A percentile compares a stretch with the other conserved stretches of the same genome.
Evolutionary conservation across 2,329 filamentous ascomycete genomes (phyloP).

Genomic region (Claviceps paspali): DNA sequence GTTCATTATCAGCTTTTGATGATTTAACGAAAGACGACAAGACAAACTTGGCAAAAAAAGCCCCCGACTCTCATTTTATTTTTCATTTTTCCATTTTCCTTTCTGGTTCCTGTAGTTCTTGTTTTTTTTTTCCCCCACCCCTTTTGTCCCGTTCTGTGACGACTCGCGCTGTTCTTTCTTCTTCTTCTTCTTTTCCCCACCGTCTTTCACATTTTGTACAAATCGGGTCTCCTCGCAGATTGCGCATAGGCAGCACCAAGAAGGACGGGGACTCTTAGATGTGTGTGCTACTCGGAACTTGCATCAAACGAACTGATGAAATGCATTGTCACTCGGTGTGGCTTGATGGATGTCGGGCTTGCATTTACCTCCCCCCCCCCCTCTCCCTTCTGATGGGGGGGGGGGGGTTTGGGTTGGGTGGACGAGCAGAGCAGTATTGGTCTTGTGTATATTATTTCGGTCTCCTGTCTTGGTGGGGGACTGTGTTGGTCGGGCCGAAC

Average conservation of each 20-base stretch:
- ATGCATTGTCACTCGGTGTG: slow-evolving; percentile 1
- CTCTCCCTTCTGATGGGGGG: no score
- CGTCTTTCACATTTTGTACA: slow-evolving; percentile 1
- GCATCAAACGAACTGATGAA: slow-evolving; percentile 3
- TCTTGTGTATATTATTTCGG: no score
- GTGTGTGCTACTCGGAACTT: slow-evolving; percentile 1
- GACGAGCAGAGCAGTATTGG: no score
- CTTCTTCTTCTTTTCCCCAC: slow-evolving; percentile 2
- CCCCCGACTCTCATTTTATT: neutral
- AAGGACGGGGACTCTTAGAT: no score
- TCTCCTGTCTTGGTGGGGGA: no score
- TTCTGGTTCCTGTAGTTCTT: neutral
- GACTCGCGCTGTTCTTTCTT: slow-evolving; percentile 3
- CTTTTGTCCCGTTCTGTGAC: neutral
- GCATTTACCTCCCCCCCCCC: no score
- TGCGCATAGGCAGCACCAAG: no score
- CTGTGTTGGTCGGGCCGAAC: no score
- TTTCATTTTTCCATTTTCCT: neutral
- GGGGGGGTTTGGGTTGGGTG: no score
- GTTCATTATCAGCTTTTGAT: slow-evolving; percentile 9
- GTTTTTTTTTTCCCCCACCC: neutral
- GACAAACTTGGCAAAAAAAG: slow-evolving; percentile 2
- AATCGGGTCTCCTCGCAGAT: no score
- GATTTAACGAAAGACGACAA: slow-evolving; percentile 11
- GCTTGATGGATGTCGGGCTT: slow-evolving; percentile 1